Base-by-base conservation (phyloP, 208 protist genomes). In the Blastocrithidia nonstop region DNA sequence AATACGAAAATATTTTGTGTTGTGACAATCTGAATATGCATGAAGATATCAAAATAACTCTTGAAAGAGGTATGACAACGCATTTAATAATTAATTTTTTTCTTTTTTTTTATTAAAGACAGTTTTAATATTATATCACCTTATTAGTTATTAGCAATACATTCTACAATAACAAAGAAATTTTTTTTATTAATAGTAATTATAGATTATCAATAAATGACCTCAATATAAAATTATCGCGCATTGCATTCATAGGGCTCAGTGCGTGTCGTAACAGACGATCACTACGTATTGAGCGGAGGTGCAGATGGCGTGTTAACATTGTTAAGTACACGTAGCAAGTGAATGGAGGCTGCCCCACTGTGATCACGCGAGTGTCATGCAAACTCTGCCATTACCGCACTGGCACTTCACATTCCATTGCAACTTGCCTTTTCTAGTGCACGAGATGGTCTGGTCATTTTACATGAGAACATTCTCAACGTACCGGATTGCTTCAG, bases 281-380 rank as follows among this genome's bases (percentile, higher is more conserved):
- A 66, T 22, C 32, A 49, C 9, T 56, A 79, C 57, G 23, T 84
- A 6, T 47, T 88, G 24, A 75, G 69, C 6, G 82, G 82, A 29
- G 78, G 82, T 22, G 42, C 53, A 0, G 82, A 92, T 38, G 82
- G 82, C n/a, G 75, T 80, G 24, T 61, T 92, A 1, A 47, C 69
- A 1, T 59, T 92, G 38, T 78, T 71, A 40, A n/a, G n/a, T n/a
- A 44, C 63, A 1, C 23, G 47, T 1, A 66, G 65, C 22, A 54
- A 59, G 4, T 86, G 71, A 57, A 61, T 65, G 27, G 50, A 50
- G 11, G 47, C 49, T 1, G 16, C 45, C 7, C 43, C 72, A 7
- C 39, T 88, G 4, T 92, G 82, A 78, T 66, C 77, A 3, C 61
- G 72, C 11, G 49, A 79, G 37, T 86, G 74, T 45, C 77, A 92